A percentile compares a stretch with the other conserved stretches of the same genome.
These are phyloP conservation scores for Neurospora sp. DNA, from an alignment of 495 filamentous ascomycete species.

Conservation along the genomic window DNA sequence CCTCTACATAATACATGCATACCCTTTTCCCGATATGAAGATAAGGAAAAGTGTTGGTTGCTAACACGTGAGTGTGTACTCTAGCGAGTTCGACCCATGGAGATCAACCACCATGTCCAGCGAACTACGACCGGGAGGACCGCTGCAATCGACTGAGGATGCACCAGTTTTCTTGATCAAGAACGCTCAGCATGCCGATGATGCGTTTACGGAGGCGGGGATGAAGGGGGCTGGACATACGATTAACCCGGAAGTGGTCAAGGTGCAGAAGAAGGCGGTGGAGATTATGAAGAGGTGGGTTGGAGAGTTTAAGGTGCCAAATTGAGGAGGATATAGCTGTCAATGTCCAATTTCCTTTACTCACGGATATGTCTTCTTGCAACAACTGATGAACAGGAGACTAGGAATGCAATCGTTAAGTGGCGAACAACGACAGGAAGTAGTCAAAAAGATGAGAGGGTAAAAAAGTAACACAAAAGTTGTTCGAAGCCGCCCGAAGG, in stretches of 20 bases:
- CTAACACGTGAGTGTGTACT: neutral
- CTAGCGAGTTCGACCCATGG: constrained; percentile 52
- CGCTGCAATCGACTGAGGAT: constrained; percentile 31
- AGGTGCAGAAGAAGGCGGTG: constrained; percentile 19
- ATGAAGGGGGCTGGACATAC: constrained; percentile 16
- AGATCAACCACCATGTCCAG: constrained; percentile 42
- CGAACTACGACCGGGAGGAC: constrained; percentile 44
- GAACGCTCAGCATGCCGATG: constrained; percentile 43
- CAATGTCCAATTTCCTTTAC: neutral
- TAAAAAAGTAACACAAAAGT: neutral
- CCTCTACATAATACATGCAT: neutral
- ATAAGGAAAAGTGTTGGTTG: neutral
- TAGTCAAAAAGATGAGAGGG: too few relatives aligned
- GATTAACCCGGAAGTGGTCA: constrained; percentile 34
- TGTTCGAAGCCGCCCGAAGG: neutral
- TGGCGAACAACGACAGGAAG: neutral
- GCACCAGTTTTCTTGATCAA: constrained; percentile 47
- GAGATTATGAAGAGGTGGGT: constrained; percentile 39
- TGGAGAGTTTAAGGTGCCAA: constrained; percentile 21
- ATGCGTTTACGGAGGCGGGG: constrained; percentile 33
- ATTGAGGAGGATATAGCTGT: neutral
- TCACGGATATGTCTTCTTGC: neutral
- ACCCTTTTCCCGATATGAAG: neutral
- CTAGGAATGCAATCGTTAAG: neutral
- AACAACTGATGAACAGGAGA: neutral